Base-by-base conservation (phyloP, 2,329 filamentous ascomycete genomes). In the Neophaeococcomyces aloes region DNA sequence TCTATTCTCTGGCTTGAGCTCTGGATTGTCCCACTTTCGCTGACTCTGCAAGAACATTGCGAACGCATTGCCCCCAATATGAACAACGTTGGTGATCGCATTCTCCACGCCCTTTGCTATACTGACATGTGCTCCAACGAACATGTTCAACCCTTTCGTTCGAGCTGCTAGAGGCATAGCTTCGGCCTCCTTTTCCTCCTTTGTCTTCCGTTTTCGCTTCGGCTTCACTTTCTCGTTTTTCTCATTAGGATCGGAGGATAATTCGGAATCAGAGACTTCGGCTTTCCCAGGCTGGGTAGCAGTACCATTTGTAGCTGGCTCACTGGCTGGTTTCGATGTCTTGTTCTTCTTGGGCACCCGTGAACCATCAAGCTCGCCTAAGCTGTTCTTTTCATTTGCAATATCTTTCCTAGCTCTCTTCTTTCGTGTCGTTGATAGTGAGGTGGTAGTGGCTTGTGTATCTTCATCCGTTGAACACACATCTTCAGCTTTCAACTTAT, bases 31-130 rank as follows among this genome's bases (percentile, higher is more conserved):
- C 91, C 91, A 98, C 68, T 94, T 96, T 44, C 88, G 80, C 63
- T 98, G 91, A 0, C 86, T 94, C 61, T 96, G 96, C 54, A 98
- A 74, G 66, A 98, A 98, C 15, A 96, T 71, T 3, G 91, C 91
- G 55, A 96, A 94, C 7, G 88, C 79, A 60, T 96, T 98, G 50
- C 83, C 88, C 42, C 74, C 88, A 51, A 94, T 87, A 38, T 86
- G 75, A 1, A 81, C 60, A 34, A 83, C 77, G 55, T 94, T 94
- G 17, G 72, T 69, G 46, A 96, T 73, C 0, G 88, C 75, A 62
- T 96, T 95, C 45, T 95, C 87, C 1, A 96, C 84, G 83, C 86
- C 89, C 68, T 88, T 89, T 21, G 91, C 87, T 50, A 76, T 80
- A 62, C 83, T 91, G 48, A 96, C 86, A 61, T 98, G 91, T 1